Conservation (phyloP, 1,284 basidiomycete genomes). For the Trichosporon ovoides region DNA sequence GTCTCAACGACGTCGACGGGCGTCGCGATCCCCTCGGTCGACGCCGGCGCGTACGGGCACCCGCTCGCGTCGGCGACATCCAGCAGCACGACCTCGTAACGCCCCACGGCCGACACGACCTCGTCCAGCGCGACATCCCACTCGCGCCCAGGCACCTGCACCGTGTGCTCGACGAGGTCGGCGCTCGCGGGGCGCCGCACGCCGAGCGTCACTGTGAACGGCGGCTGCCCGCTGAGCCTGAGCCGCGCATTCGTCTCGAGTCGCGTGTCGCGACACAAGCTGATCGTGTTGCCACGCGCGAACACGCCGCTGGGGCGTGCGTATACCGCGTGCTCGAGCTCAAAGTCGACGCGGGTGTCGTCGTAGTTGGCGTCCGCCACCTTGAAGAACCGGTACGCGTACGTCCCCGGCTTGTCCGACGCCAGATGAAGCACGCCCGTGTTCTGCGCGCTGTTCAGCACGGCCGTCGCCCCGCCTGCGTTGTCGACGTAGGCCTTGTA, state of each 20-base stretch:
- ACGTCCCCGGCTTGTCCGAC: constrained; percentile 62
- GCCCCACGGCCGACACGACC: constrained; percentile 72
- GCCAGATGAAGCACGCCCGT: constrained; percentile 80
- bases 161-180: constrained; percentile 57
- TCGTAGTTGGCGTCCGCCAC: constrained; percentile 79
- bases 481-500: constrained; percentile 46
- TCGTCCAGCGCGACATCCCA: constrained; percentile 73
- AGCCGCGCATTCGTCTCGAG: constrained; percentile 58
- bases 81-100: constrained; percentile 72
- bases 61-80: constrained; percentile 68
- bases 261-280: constrained; percentile 64
- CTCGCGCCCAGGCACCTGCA: constrained; percentile 57
- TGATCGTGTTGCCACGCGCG: constrained; percentile 60
- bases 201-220: constrained; percentile 71
- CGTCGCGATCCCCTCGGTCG: constrained; percentile 61
- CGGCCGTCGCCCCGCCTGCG: constrained; percentile 58
- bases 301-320: constrained; percentile 72
- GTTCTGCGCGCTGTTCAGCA: constrained; percentile 78
- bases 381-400: constrained; percentile 82
- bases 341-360: constrained; percentile 49
- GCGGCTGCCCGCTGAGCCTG: constrained; percentile 71
- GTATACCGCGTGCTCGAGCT: constrained; percentile 77
- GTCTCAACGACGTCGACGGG: constrained; percentile 90
- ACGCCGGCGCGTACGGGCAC: constrained; percentile 66
- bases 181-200: constrained; percentile 69